phyloP scores from a whole-genome alignment of 371 early-diverging fungal genomes.

The Circinella minor region DNA sequence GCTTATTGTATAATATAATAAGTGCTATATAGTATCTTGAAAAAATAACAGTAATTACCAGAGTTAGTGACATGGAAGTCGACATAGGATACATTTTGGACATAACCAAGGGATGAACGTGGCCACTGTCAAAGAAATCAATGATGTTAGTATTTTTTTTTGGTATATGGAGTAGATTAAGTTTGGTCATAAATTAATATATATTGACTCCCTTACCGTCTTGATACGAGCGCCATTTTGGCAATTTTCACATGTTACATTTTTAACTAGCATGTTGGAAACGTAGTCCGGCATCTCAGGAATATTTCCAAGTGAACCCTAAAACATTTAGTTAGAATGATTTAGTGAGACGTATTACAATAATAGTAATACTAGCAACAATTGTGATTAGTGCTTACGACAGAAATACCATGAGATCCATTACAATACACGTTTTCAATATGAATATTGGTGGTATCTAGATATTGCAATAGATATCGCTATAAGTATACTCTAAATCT shows the following conservation, averaged over 20 bases:
- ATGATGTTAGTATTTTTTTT: no score
- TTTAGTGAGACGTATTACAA: no score
- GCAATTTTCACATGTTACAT: constrained; percentile 24
- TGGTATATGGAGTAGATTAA: no score
- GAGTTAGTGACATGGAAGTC: constrained; percentile 24
- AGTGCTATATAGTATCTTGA: no score
- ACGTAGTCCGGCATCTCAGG: constrained; percentile 20
- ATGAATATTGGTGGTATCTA: constrained; percentile 24
- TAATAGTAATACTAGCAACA: background rate
- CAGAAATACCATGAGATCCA: constrained; percentile 33
- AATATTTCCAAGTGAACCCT: constrained; percentile 26
- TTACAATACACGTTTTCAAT: constrained; percentile 29
- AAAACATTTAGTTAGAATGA: background rate
- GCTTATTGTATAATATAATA: no score
- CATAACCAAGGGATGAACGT: constrained; percentile 16
- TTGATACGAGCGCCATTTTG: constrained; percentile 32
- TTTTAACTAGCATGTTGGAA: constrained; percentile 23
- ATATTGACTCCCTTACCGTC: constrained; percentile 10
- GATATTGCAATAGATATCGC: no score
- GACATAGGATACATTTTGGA: constrained; percentile 24
- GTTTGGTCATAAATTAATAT: background rate
- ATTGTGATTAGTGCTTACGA: constrained; percentile 11
- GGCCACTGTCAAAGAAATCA: constrained; percentile 14
- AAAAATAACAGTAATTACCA: constrained; percentile 8
- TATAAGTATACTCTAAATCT: no score